A percentile compares a stretch with the other conserved stretches of the same genome.
Conservation (phyloP, 164 flowering plant genomes). For the Pachysandra terminalis region DNA sequence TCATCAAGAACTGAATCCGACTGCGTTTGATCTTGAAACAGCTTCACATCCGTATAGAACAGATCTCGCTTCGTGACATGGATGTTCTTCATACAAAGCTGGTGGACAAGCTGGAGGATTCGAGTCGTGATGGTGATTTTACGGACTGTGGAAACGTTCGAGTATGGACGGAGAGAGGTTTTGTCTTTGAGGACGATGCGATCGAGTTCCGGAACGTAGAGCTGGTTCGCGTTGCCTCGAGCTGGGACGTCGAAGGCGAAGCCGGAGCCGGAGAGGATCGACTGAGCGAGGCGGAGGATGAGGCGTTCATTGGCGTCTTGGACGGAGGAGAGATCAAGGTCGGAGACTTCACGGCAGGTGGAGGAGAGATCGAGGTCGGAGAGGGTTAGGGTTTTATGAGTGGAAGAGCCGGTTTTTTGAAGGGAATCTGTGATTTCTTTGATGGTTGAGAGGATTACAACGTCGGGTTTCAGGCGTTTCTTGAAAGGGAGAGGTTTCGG, state of each 20-base stretch:
- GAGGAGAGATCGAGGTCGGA: slow-evolving; percentile 64
- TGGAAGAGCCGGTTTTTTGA: slow-evolving; percentile 25
- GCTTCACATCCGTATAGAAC: slow-evolving; percentile 94
- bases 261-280: slow-evolving; percentile 76
- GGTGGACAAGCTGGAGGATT: slow-evolving; percentile 74
- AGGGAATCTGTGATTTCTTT: slow-evolving; percentile 24
- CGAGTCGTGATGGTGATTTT: slow-evolving; percentile 79
- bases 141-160: slow-evolving; percentile 70
- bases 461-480: slow-evolving; percentile 58
- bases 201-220: slow-evolving; percentile 94
- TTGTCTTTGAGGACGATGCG: slow-evolving; percentile 91
- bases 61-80: slow-evolving; percentile 96
- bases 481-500: slow-evolving; percentile 44
- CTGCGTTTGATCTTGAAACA: slow-evolving; percentile 88
- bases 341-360: slow-evolving; percentile 84
- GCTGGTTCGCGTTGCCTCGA: slow-evolving; percentile 80
- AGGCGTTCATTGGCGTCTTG: slow-evolving; percentile 54
- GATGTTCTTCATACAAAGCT: slow-evolving; percentile 64
- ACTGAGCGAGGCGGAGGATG: slow-evolving; percentile 41
- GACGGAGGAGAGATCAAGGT: slow-evolving; percentile 71
- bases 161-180: slow-evolving; percentile 61
- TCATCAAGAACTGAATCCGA: slow-evolving; percentile 87
- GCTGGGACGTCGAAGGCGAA: slow-evolving; percentile 82
- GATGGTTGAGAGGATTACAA: slow-evolving; percentile 42
- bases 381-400: slow-evolving; percentile 50